Evolutionary conservation across 805 yeast species (phyloP), one percentile per base, ranked within the genome.

Genomic region (Schwanniomyces polymorphus): DNA sequence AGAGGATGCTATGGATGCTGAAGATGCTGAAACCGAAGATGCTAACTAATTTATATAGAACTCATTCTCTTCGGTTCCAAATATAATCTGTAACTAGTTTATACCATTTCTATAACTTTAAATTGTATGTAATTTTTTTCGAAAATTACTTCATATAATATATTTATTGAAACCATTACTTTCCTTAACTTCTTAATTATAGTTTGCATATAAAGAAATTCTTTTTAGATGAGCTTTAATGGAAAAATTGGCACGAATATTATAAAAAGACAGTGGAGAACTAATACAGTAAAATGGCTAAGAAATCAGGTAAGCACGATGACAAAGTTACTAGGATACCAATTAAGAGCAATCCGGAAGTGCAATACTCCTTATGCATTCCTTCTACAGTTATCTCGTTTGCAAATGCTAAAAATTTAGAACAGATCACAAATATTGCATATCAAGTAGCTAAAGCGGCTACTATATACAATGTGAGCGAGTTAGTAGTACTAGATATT

Each of bases 401-500:
- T 1, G 58, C 79, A 5, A 79, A 82, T 56, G 86, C 92, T 41
- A 68, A 66, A 33, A 85, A 84, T 53, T 68, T 88, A 42, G 85
- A 85, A 51, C 96, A 90, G 60, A 83, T 82, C 11, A 90, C 96
- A 0, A 73, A 79, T 48, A 74, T 82, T 0, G 82, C 87, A 1
- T 87, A 91, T 57, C 95, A 90, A 63, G 75, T 91, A 12, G 91
- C 96, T 10, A 81, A 86, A 57, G 81, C 84, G 2, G 86, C 90
- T 3, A 80, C 87, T 26, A 72, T 81, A 1, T 90, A 76, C 63
- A 78, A 82, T 45, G 89, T 88, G 5, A 79, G 81, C 5, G 97
- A 91, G 60, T 74, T 91, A 27, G 82, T 91, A 3, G 71, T 91
- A 1, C 72, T 88, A 56, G 87, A 88, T 50, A 68, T 81, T 3